Percentiles rank a stretch among this genome's conserved stretches.
phyloP scores from a whole-genome alignment of 345 rosid species.

The Heritiera fomes region DNA sequence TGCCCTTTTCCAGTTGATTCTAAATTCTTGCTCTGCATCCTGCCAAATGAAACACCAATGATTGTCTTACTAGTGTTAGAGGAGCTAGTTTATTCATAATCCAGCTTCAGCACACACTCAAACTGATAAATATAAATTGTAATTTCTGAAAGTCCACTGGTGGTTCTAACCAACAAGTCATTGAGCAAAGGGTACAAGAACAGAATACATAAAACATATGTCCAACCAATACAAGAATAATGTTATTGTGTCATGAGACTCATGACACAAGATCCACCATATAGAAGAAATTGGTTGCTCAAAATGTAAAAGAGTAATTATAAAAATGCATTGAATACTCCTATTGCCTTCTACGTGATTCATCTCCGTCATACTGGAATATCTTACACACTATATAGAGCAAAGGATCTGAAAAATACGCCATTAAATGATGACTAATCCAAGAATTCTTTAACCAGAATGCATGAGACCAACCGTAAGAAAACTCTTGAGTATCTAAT shows the following conservation, averaged over 20 bases:
- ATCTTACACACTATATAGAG: not conserved
- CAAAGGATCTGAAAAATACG: not conserved
- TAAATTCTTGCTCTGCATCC: constrained; percentile 57
- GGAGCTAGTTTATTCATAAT: not conserved
- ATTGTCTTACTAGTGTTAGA: constrained; percentile 16
- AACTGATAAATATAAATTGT: constrained; percentile 14
- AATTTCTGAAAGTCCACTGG: not conserved
- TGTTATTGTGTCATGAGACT: not conserved
- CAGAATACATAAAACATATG: not conserved
- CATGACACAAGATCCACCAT: not conserved
- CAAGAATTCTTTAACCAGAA: not conserved
- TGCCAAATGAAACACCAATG: constrained; percentile 31
- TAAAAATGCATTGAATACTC: not conserved
- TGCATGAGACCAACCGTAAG: not conserved
- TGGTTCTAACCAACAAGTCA: constrained; percentile 2
- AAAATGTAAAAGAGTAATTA: not conserved
- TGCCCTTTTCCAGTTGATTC: constrained; percentile 72
- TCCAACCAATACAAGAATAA: not conserved
- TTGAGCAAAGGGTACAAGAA: not conserved
- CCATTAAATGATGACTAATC: not conserved
- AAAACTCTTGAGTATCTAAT: not conserved
- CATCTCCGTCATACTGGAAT: not conserved
- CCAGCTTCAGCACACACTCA: not conserved
- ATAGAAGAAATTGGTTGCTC: constrained; percentile 8
- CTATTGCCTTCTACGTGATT: not conserved